A percentile compares a stretch with the other conserved stretches of the same genome.
Conservation (phyloP, 306 rosid species). For the Quercus agrifolia region DNA sequence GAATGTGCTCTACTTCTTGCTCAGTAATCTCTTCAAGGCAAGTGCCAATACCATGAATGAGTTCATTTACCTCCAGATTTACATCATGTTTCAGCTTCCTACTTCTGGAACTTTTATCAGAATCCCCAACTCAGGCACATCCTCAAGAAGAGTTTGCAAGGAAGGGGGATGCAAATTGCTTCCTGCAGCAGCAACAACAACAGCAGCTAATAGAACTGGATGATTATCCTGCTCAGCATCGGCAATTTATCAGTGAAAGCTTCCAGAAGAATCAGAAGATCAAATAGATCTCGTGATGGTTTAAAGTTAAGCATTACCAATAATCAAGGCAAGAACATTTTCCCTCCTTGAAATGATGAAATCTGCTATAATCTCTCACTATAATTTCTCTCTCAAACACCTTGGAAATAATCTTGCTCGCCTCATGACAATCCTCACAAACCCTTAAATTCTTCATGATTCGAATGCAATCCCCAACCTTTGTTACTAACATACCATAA, state of each 20-base stretch:
- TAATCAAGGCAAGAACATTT: slow-evolving; percentile 40
- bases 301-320: slow-evolving; percentile 16
- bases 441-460: slow-evolving; percentile 49
- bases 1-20: slow-evolving; percentile 99
- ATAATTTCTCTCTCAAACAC: slow-evolving; percentile 44
- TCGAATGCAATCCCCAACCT: slow-evolving; percentile 41
- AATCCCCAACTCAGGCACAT: slow-evolving; percentile 63
- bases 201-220: slow-evolving; percentile 79
- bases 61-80: slow-evolving; percentile 94
- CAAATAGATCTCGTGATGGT: neutral
- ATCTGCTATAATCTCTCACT: slow-evolving; percentile 53
- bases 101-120: slow-evolving; percentile 77
- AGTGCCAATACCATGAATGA: slow-evolving; percentile 80
- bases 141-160: slow-evolving; percentile 94
- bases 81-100: slow-evolving; percentile 91
- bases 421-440: slow-evolving; percentile 50
- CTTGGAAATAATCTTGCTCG: slow-evolving; percentile 45
- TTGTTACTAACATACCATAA: slow-evolving; percentile 40
- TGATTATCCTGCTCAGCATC: slow-evolving; percentile 58
- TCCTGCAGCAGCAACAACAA: slow-evolving; percentile 93
- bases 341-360: slow-evolving; percentile 54
- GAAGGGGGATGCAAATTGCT: slow-evolving; percentile 92
- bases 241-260: no score
- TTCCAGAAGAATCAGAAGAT: neutral
- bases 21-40: slow-evolving; percentile 93